Conservation (phyloP, 2,329 filamentous ascomycete species). For the Xylaria sp. region DNA sequence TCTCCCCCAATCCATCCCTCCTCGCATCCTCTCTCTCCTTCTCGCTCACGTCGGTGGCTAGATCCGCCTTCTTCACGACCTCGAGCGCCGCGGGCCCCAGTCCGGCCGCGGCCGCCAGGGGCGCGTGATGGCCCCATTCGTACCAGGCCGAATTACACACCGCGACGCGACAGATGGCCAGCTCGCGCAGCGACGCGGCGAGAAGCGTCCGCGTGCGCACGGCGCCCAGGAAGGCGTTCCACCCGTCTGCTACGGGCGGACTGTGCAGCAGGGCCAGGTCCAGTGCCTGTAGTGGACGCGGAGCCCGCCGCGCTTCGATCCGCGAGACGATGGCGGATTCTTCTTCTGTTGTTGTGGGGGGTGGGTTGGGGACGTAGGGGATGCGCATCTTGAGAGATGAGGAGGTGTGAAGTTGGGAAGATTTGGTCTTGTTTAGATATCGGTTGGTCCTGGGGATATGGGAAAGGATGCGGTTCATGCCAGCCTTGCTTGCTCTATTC, state of each 20-base stretch:
- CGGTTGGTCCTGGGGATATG: background rate
- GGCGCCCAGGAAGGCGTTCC: conserved; percentile 75
- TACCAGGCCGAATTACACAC: conserved; percentile 85
- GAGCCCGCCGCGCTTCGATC: conserved; percentile 71
- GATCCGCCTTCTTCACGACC: conserved; percentile 51
- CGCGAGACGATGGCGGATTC: conserved; percentile 69
- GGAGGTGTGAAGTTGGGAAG: background rate
- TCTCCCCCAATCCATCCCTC: conserved; percentile 58
- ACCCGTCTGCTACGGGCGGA: conserved; percentile 78
- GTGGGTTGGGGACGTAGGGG: conserved; percentile 69
- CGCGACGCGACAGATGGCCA: conserved; percentile 83
- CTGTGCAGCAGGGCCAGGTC: conserved; percentile 81
- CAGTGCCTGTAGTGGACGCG: conserved; percentile 77
- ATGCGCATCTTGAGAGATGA: conserved; percentile 66
- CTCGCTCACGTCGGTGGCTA: conserved; percentile 36
- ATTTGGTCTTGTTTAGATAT: background rate
- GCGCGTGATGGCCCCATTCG: conserved; percentile 84
- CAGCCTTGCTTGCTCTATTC: too few species aligned
- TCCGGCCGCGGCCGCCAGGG: conserved; percentile 69
- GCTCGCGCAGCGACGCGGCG: conserved; percentile 71
- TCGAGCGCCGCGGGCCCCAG: conserved; percentile 61
- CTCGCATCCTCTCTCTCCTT: conserved; percentile 44
- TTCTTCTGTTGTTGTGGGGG: conserved; percentile 55
- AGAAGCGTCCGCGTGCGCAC: conserved; percentile 65
- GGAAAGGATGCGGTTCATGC: background rate